Conservation (phyloP, 1,139 yeast genomes). For the Hyphopichia buzzinii region DNA sequence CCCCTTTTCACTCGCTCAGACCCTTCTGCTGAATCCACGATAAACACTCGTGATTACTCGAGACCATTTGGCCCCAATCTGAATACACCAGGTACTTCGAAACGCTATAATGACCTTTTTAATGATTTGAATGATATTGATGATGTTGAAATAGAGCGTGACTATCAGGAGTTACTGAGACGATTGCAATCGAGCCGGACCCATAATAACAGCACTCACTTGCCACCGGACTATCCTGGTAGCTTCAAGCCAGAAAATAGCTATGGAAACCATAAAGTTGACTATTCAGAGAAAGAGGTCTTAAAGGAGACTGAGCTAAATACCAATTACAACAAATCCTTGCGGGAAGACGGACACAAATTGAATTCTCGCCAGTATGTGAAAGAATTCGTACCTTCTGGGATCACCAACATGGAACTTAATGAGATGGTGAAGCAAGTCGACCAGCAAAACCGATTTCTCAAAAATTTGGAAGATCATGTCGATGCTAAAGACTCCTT, state of each 20-base stretch:
- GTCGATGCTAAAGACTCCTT: conserved; percentile 13
- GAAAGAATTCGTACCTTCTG: conserved; percentile 7
- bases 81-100: background rate
- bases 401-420: conserved; percentile 8
- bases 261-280: conserved; percentile 9
- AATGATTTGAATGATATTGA: conserved; percentile 6
- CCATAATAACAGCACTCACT: conserved; percentile 8
- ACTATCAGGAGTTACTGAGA: conserved; percentile 5
- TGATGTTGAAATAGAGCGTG: background rate
- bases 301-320: conserved; percentile 11
- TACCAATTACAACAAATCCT: conserved; percentile 2
- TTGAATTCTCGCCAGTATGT: background rate
- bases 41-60: conserved; percentile 2
- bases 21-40: conserved; percentile 2
- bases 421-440: conserved; percentile 13
- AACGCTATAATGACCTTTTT: conserved; percentile 8
- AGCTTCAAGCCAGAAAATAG: conserved; percentile 10
- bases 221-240: conserved; percentile 22
- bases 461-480: conserved; percentile 20
- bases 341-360: background rate
- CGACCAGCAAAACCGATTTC: conserved; percentile 19
- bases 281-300: conserved; percentile 15
- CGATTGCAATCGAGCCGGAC: conserved; percentile 10
- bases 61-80: background rate
- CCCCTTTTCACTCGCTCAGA: conserved; percentile 7